Percentiles rank a stretch among this genome's conserved stretches.
phyloP scores from a whole-genome alignment of 352 stramenopile genomes.

The Saprolegnia diclina region DNA sequence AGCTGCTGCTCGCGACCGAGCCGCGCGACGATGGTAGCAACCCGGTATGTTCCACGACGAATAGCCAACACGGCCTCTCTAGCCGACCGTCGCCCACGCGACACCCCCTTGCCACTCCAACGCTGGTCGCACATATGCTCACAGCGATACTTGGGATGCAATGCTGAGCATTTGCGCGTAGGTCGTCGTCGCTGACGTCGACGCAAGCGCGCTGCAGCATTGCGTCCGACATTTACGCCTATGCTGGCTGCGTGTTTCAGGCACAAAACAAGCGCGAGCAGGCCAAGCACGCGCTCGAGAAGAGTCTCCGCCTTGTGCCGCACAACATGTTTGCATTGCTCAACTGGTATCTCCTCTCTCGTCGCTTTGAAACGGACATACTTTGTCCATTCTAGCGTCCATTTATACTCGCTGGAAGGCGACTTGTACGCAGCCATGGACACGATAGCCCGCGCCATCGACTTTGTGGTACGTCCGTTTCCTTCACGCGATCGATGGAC shows the following conservation, averaged over 20 bases:
- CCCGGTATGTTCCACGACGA: not conserved
- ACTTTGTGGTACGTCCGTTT: not conserved
- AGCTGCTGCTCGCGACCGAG: not conserved
- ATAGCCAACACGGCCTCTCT: not conserved
- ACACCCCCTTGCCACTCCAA: not conserved
- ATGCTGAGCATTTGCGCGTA: not conserved
- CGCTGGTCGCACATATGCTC: too few species aligned
- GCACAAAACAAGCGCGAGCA: not conserved
- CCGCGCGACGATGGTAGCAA: not conserved
- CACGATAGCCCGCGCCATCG: not conserved
- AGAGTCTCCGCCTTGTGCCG: not conserved
- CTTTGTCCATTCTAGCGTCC: not conserved
- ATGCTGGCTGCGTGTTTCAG: slow-evolving; percentile 12
- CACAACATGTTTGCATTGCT: slow-evolving; percentile 19
- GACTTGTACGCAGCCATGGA: not conserved
- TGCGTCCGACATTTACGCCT: slow-evolving; percentile 12
- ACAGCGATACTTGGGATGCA: too few species aligned
- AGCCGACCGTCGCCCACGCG: not conserved
- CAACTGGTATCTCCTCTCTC: not conserved
- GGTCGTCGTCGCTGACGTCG: not conserved
- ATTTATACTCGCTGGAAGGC: not conserved
- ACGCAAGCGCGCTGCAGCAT: not conserved
- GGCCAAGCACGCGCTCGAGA: slow-evolving; percentile 1
- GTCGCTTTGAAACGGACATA: not conserved
- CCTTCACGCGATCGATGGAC: not conserved